Conservation (phyloP, 2,329 filamentous ascomycete species). For the Blumeria graminis region DNA sequence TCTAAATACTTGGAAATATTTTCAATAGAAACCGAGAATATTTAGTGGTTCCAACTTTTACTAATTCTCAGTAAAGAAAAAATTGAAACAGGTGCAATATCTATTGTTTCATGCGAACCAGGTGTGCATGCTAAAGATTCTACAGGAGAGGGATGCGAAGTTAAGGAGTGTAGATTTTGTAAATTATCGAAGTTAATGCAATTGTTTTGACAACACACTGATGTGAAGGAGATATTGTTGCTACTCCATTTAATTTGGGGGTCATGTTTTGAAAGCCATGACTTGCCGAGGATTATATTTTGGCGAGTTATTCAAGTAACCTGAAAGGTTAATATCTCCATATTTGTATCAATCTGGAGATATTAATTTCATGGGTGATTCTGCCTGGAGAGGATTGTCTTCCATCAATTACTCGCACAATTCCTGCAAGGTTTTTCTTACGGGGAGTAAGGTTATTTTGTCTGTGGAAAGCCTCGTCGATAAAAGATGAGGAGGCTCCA, state of each 20-base stretch:
- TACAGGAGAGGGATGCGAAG: neutral
- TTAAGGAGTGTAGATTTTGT: neutral
- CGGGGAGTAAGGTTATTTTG: neutral
- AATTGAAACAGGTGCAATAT: no score
- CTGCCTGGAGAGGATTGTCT: neutral
- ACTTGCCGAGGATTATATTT: neutral
- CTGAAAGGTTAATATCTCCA: neutral
- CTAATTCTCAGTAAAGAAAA: neutral
- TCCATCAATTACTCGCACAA: neutral
- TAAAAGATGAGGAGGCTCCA: neutral
- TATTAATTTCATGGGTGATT: neutral
- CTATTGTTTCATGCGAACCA: neutral
- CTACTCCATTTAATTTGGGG: slow-evolving; percentile 1
- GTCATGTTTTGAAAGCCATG: neutral
- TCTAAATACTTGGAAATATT: neutral
- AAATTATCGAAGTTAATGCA: neutral
- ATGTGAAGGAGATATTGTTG: neutral
- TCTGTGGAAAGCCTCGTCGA: neutral
- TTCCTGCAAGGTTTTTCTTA: neutral
- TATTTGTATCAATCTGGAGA: neutral
- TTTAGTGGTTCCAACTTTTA: neutral
- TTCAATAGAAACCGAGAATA: neutral
- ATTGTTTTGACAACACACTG: neutral
- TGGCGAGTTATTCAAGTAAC: neutral
- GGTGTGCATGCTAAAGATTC: neutral